These are phyloP conservation scores for Colletotrichum neosansevieriae DNA, from an alignment of 2,329 filamentous ascomycete species.

Conservation along the genomic window DNA sequence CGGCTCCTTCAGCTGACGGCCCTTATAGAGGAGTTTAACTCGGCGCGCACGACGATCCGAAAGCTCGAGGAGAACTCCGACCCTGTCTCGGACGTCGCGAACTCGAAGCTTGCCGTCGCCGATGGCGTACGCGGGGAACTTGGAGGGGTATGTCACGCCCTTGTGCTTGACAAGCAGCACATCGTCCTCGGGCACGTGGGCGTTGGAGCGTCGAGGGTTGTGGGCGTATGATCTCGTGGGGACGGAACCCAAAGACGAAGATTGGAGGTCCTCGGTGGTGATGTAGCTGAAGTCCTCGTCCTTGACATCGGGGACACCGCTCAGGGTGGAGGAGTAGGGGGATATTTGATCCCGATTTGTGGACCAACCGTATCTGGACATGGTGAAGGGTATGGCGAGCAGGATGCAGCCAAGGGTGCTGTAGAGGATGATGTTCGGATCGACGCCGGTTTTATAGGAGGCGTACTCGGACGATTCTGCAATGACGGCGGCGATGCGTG, in stretches of 20 bases:
- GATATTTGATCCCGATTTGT: slow-evolving; percentile 60
- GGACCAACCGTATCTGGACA: slow-evolving; percentile 68
- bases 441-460: slow-evolving; percentile 62
- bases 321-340: slow-evolving; percentile 61
- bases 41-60: slow-evolving; percentile 62
- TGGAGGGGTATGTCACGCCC: slow-evolving; percentile 73
- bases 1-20: slow-evolving; percentile 75
- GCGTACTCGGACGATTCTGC: slow-evolving; percentile 65
- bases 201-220: slow-evolving; percentile 53
- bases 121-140: slow-evolving; percentile 82
- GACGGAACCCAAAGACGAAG: slow-evolving; percentile 52
- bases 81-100: slow-evolving; percentile 74
- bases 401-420: slow-evolving; percentile 62
- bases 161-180: slow-evolving; percentile 78
- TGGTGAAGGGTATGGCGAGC: slow-evolving; percentile 63
- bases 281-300: slow-evolving; percentile 87
- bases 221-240: slow-evolving; percentile 51
- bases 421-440: slow-evolving; percentile 61
- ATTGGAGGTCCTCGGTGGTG: slow-evolving; percentile 78
- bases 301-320: slow-evolving; percentile 71
- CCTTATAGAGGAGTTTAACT: slow-evolving; percentile 81
- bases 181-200: slow-evolving; percentile 70
- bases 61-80: slow-evolving; percentile 74
- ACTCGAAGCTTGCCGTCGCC: slow-evolving; percentile 78
- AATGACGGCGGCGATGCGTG: slow-evolving; percentile 61